phyloP scores from a whole-genome alignment of 2,329 filamentous ascomycete species.

The Aspergillus brunneoviolaceus region DNA sequence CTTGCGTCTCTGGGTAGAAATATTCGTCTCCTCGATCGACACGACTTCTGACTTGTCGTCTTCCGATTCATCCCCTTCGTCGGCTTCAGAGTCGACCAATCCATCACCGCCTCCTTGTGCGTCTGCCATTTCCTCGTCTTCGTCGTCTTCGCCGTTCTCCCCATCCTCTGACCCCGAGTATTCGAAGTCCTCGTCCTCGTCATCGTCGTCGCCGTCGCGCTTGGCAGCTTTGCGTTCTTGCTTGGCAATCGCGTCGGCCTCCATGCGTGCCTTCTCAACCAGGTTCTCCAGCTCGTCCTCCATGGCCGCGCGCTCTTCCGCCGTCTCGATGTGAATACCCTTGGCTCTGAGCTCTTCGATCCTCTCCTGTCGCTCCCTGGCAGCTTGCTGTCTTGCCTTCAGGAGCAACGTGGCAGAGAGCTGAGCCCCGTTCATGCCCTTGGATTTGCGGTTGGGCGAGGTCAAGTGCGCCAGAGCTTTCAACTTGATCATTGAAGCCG shows the following conservation, averaged over 20 bases:
- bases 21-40: slow-evolving; percentile 46
- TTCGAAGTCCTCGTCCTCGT: slow-evolving; percentile 37
- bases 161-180: slow-evolving; percentile 51
- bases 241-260: slow-evolving; percentile 76
- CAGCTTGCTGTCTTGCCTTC: slow-evolving; percentile 77
- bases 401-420: slow-evolving; percentile 67
- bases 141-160: slow-evolving; percentile 40
- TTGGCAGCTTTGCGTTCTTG: slow-evolving; percentile 73
- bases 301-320: slow-evolving; percentile 81
- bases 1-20: slow-evolving; percentile 53
- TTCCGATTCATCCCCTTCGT: slow-evolving; percentile 46
- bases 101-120: slow-evolving; percentile 24
- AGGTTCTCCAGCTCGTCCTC: slow-evolving; percentile 84
- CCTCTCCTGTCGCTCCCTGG: slow-evolving; percentile 71
- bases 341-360: slow-evolving; percentile 74
- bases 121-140: slow-evolving; percentile 30
- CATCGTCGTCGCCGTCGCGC: slow-evolving; percentile 52
- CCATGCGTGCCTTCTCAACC: slow-evolving; percentile 76
- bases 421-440: slow-evolving; percentile 65
- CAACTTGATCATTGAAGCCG: slow-evolving; percentile 63
- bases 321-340: slow-evolving; percentile 77
- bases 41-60: slow-evolving; percentile 26
- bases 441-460: slow-evolving; percentile 53
- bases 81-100: slow-evolving; percentile 34
- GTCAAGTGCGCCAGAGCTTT: slow-evolving; percentile 72